phyloP scores from a whole-genome alignment of 1,284 basidiomycete genomes.

The Melampsora abietis-canadensis region DNA sequence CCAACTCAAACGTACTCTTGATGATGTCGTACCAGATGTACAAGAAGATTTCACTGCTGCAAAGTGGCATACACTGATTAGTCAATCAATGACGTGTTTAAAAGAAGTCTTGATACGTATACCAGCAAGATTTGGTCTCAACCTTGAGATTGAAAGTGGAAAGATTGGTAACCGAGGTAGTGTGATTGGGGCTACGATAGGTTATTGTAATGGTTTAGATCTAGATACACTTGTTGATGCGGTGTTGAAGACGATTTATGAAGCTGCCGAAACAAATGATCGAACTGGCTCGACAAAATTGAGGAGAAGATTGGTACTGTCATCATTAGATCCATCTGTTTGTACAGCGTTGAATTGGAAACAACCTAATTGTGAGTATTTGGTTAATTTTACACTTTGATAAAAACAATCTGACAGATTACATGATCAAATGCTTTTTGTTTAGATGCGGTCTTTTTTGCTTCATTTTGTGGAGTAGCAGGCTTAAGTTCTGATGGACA shows the following conservation, averaged over 20 bases:
- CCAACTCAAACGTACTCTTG: constrained; percentile 23
- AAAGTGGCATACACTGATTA: constrained; percentile 16
- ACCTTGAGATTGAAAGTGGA: constrained; percentile 65
- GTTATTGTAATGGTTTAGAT: constrained; percentile 54
- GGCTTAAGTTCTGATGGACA: constrained; percentile 44
- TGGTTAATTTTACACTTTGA: not conserved
- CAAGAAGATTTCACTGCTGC: constrained; percentile 2
- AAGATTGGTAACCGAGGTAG: not conserved
- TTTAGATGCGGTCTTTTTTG: constrained; percentile 83
- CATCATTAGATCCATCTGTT: constrained; percentile 79
- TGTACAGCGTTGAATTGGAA: constrained; percentile 96
- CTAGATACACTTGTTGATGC: constrained; percentile 77
- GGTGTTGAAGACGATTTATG: constrained; percentile 74
- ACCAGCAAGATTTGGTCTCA: constrained; percentile 69
- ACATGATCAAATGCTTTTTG: not conserved
- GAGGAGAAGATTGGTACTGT: constrained; percentile 65
- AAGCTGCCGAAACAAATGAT: constrained; percentile 52
- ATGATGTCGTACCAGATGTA: not conserved
- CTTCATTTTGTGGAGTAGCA: constrained; percentile 74
- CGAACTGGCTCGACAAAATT: not conserved
- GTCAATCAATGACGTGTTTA: constrained; percentile 18
- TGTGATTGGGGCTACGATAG: constrained; percentile 58
- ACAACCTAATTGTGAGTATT: constrained; percentile 75
- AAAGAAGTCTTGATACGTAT: constrained; percentile 20
- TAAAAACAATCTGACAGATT: not conserved